Evolutionary conservation across 2,329 filamentous ascomycete species (phyloP).

Genomic region (Neocucurbitaria cava): DNA sequence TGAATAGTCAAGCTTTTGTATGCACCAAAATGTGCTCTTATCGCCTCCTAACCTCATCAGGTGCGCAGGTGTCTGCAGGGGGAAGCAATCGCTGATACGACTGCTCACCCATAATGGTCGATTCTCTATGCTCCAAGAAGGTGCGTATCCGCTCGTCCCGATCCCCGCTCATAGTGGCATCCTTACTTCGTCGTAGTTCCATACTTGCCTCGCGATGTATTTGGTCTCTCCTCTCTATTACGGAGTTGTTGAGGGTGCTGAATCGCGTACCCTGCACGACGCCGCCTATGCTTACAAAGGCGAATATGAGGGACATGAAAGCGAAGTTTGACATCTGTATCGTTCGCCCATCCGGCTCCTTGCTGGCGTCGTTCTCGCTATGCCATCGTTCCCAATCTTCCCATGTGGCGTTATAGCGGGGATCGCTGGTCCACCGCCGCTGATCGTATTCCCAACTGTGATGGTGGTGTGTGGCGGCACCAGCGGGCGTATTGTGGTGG

Average conservation of each 20-base stretch:
- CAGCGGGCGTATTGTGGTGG: constrained; percentile 30
- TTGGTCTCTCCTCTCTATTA: constrained; percentile 71
- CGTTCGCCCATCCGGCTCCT: constrained; percentile 54
- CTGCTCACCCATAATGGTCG: constrained; percentile 51
- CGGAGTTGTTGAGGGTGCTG: constrained; percentile 64
- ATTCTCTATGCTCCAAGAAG: constrained; percentile 69
- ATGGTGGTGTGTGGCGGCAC: constrained; percentile 28
- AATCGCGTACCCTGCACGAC: constrained; percentile 76
- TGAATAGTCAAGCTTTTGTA: constrained; percentile 7
- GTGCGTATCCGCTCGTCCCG: constrained; percentile 69
- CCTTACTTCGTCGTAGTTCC: constrained; percentile 63
- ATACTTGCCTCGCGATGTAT: constrained; percentile 72
- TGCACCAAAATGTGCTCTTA: constrained; percentile 23
- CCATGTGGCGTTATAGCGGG: constrained; percentile 86
- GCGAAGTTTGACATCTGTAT: constrained; percentile 78
- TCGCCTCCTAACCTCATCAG: constrained; percentile 48
- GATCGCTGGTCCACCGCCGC: constrained; percentile 46
- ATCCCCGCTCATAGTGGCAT: constrained; percentile 58
- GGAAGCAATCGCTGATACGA: constrained; percentile 55
- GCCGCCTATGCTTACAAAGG: constrained; percentile 72
- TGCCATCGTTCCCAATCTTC: constrained; percentile 85
- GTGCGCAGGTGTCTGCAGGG: constrained; percentile 55
- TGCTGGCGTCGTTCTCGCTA: constrained; percentile 34
- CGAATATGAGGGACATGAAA: constrained; percentile 76
- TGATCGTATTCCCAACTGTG: constrained; percentile 36